Conservation (phyloP, 805 yeast genomes). For the Ogataea trehalophila region DNA sequence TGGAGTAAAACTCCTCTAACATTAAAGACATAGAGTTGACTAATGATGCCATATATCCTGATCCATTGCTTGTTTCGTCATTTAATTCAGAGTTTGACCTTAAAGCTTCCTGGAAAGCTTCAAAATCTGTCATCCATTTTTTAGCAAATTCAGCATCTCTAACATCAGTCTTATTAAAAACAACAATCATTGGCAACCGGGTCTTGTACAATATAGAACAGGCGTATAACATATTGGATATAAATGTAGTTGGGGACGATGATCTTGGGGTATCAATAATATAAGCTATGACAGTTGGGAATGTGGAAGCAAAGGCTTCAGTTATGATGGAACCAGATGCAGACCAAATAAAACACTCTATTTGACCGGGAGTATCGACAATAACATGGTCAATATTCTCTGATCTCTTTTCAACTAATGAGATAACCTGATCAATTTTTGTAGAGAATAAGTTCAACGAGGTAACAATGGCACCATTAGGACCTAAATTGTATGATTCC, state of each 20-base stretch:
- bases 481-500: conserved; percentile 94
- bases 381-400: conserved; percentile 62
- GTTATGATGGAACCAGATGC: conserved; percentile 97
- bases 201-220: conserved; percentile 96
- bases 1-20: conserved; percentile 93
- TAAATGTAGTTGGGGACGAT: conserved; percentile 91
- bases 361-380: conserved; percentile 98
- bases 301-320: conserved; percentile 91
- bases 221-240: conserved; percentile 97
- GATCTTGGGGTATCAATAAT: conserved; percentile 96
- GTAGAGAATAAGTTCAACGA: conserved; percentile 89
- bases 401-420: conserved; percentile 74
- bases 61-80: conserved; percentile 52
- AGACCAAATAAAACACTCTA: conserved; percentile 97
- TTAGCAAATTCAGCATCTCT: conserved; percentile 80
- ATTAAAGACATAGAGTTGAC: conserved; percentile 93
- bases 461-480: conserved; percentile 97
- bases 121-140: conserved; percentile 98
- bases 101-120: conserved; percentile 78
- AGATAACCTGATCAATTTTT: conserved; percentile 91
- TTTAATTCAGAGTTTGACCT: conserved; percentile 61
- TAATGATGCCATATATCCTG: conserved; percentile 91
- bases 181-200: conserved; percentile 93
- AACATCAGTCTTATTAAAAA: conserved; percentile 92
- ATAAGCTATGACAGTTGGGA: conserved; percentile 94